phyloP scores from a whole-genome alignment of 2,329 filamentous ascomycete species.

The Verticillium albo-atrum region DNA sequence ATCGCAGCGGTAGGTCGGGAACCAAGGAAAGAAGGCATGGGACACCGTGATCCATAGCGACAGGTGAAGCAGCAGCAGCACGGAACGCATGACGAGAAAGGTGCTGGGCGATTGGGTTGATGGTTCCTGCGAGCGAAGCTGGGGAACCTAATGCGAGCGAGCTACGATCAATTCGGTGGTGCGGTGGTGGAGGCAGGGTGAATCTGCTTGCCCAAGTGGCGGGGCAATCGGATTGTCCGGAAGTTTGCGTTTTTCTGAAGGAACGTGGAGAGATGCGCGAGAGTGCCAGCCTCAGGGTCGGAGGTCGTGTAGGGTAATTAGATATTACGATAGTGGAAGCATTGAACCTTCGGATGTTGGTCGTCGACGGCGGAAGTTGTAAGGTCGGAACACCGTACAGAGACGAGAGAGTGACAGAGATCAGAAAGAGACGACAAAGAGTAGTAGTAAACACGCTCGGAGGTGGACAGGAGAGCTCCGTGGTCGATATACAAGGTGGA shows the following conservation, averaged over 20 bases:
- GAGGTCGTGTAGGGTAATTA: neutral
- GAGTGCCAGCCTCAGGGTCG: neutral
- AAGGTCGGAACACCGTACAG: neutral
- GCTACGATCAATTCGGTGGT: neutral
- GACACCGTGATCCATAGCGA: slow-evolving; percentile 41
- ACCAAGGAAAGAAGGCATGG: slow-evolving; percentile 44
- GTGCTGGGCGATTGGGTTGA: neutral
- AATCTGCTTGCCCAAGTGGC: neutral
- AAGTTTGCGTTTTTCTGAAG: neutral
- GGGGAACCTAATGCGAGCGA: neutral
- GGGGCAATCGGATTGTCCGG: neutral
- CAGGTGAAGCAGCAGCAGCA: slow-evolving; percentile 36
- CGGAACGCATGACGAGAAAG: slow-evolving; percentile 33
- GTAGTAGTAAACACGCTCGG: neutral
- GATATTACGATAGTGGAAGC: neutral
- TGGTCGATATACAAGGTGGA: neutral
- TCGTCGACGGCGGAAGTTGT: neutral
- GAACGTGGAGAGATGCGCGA: neutral
- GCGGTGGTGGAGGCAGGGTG: neutral
- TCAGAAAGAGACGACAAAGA: neutral
- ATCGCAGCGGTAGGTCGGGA: slow-evolving; percentile 24
- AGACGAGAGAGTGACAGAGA: neutral
- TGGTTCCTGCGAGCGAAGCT: neutral
- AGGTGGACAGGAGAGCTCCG: neutral
- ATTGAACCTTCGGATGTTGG: neutral